phyloP scores from a whole-genome alignment of 2,329 filamentous ascomycete species.

The Aspergillus persii region DNA sequence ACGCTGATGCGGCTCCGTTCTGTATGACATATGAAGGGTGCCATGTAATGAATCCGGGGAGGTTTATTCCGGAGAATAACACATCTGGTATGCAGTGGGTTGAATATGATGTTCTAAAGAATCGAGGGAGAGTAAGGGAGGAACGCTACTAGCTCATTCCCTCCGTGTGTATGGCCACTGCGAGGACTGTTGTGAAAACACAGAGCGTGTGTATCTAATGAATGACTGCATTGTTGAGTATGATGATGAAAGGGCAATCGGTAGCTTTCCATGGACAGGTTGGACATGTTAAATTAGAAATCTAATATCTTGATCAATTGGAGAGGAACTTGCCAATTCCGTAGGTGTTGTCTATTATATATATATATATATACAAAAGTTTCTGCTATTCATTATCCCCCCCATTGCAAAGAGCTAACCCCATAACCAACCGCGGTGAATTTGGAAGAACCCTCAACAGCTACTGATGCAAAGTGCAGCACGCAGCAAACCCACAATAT shows the following conservation, averaged over 20 bases:
- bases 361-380: too few relatives aligned
- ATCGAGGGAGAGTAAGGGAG: constrained; percentile 62
- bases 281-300: neutral
- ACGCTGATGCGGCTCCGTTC: constrained; percentile 78
- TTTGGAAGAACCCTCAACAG: neutral
- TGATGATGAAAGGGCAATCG: neutral
- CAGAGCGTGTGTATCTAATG: neutral
- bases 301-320: neutral
- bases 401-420: neutral
- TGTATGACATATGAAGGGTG: constrained; percentile 92
- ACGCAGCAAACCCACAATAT: neutral
- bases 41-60: constrained; percentile 90
- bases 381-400: too few relatives aligned
- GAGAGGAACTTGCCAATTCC: too few relatives aligned
- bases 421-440: neutral
- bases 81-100: constrained; percentile 75
- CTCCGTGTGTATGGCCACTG: neutral
- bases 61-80: constrained; percentile 67
- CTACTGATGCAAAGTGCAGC: neutral
- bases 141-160: constrained; percentile 52
- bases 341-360: too few relatives aligned
- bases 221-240: neutral
- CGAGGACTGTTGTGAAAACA: neutral
- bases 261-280: neutral
- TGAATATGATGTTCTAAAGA: constrained; percentile 72